phyloP scores from a whole-genome alignment of 2,329 filamentous ascomycete species.

The Corinectria fuckeliana region DNA sequence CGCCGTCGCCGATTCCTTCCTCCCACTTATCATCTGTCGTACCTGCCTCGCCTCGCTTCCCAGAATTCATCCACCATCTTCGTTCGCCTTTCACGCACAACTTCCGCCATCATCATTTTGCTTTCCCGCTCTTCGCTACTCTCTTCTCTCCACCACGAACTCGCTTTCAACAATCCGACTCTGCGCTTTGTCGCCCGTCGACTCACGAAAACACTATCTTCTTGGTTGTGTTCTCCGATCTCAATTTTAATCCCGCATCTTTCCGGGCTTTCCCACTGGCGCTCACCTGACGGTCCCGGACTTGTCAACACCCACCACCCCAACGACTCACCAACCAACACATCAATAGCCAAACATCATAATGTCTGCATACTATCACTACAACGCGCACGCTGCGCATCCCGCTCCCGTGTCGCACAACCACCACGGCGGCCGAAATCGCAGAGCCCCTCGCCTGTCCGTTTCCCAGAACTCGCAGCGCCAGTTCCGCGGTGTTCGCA shows the following conservation, averaged over 20 bases:
- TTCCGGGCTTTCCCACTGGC: conserved; percentile 22
- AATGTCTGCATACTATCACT: conserved; percentile 72
- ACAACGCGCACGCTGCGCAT: conserved; percentile 64
- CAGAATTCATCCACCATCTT: conserved; percentile 32
- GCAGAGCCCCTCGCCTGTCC: conserved; percentile 80
- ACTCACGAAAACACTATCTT: conserved; percentile 17
- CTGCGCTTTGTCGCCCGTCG: conserved; percentile 23
- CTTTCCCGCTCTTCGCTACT: conserved; percentile 10
- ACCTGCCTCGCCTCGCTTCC: conserved; percentile 36
- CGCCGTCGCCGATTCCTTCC: conserved; percentile 37
- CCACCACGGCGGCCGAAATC: conserved; percentile 84
- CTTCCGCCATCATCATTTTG: conserved; percentile 32
- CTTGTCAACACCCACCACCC: not conserved
- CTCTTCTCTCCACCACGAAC: conserved; percentile 12
- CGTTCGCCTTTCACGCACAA: conserved; percentile 23
- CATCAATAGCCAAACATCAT: conserved; percentile 33
- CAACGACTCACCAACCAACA: conserved; percentile 13
- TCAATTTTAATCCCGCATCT: conserved; percentile 41
- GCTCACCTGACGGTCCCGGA: conserved; percentile 13
- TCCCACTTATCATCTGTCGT: conserved; percentile 39
- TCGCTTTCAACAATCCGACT: conserved; percentile 16
- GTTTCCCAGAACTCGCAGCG: conserved; percentile 84
- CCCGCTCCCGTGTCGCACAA: conserved; percentile 70
- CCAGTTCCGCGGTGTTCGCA: conserved; percentile 84
- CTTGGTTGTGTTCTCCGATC: conserved; percentile 26